Percentiles rank a stretch among this genome's conserved stretches.
Conservation (phyloP, 2,329 filamentous ascomycete species). For the Zopfia rhizophila region DNA sequence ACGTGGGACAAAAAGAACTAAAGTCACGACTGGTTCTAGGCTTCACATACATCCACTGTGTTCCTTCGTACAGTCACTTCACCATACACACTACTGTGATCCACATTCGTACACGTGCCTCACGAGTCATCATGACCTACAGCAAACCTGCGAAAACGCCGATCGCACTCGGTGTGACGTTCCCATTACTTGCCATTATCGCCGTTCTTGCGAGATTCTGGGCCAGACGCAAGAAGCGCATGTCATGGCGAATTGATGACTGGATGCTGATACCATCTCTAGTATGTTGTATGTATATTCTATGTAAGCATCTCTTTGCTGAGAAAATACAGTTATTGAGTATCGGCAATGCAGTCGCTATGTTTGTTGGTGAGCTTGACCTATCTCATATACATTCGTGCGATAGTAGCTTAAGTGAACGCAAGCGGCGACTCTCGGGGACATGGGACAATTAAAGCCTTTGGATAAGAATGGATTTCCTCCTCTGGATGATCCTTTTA, state of each 20-base stretch:
- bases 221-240: slow-evolving; percentile 7
- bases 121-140: background rate
- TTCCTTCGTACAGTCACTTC: no score
- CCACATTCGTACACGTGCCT: background rate
- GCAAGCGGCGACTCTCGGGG: background rate
- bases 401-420: no score
- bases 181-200: slow-evolving; percentile 7
- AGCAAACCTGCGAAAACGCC: background rate
- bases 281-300: background rate
- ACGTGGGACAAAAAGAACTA: no score
- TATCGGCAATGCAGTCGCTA: slow-evolving; percentile 3
- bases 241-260: slow-evolving; percentile 2
- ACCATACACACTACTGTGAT: no score
- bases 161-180: slow-evolving; percentile 3
- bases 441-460: slow-evolving; percentile 5
- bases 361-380: slow-evolving; percentile 1
- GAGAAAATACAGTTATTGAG: background rate
- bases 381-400: background rate
- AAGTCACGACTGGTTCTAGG: no score
- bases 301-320: slow-evolving; percentile 1
- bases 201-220: slow-evolving; percentile 3
- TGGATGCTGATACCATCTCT: slow-evolving; percentile 8
- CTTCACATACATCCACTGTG: no score
- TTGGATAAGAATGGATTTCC: background rate
- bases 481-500: no score